Evolutionary conservation across 2,329 filamentous ascomycete genomes (phyloP).

Genomic region (Claviceps humidiphila): DNA sequence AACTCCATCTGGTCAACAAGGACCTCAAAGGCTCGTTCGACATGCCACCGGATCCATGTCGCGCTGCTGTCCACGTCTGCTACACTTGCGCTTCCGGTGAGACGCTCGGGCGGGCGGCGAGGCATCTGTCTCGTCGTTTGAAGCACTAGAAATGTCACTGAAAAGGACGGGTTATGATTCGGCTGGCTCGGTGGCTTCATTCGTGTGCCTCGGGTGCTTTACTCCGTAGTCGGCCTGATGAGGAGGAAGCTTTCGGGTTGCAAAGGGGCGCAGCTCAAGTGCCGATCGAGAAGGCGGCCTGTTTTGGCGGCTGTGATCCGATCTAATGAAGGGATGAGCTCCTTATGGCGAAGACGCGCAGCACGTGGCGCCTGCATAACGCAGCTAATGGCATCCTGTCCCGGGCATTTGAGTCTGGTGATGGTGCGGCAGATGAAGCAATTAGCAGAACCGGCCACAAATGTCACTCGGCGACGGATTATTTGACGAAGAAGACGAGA

Average conservation of each 20-base stretch:
- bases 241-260: not conserved
- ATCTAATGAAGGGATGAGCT: not conserved
- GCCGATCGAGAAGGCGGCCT: not conserved
- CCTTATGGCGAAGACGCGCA: not conserved
- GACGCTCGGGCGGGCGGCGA: not conserved
- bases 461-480: not conserved
- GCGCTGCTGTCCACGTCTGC: not conserved
- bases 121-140: not conserved
- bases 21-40: not conserved
- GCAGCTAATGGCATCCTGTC: constrained; percentile 1
- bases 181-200: too few relatives aligned
- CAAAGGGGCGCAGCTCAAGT: not conserved
- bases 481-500: not conserved
- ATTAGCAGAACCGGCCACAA: not conserved
- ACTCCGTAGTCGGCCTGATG: too few relatives aligned
- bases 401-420: not conserved
- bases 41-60: not conserved
- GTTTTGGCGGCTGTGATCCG: constrained; percentile 1
- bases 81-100: not conserved
- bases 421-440: not conserved
- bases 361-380: constrained; percentile 6
- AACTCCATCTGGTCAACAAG: not conserved
- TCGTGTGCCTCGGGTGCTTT: too few relatives aligned
- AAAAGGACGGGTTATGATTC: not conserved
- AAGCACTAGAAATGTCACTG: not conserved